Evolutionary conservation across 1,139 yeast genomes (phyloP), one percentile per base, ranked within the genome.

Genomic region (Saccharomycopsis phalli): DNA sequence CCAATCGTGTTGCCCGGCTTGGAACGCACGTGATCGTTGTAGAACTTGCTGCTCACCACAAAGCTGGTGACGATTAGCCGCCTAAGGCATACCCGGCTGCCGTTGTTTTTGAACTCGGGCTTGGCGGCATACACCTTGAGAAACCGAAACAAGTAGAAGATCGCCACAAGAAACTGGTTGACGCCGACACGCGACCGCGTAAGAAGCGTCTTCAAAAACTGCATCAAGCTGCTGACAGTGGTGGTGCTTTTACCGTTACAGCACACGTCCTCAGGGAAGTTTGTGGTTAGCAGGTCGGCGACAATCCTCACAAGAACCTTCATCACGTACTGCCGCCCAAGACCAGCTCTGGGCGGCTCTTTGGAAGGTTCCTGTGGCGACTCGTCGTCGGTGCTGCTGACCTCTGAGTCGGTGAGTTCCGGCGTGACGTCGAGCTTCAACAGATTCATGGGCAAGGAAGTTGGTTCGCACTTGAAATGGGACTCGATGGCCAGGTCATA

Each of bases 221-320:
- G 39, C 26, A 38, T 42, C 21, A 44, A 36, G 21, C 42, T 44
- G 31, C 37, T 42, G 27, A 44, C 26, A 33, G 42, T 44, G 25
- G 38, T 30, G 13, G 38, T 39, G 34, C 42, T 44, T 27, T 31
- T 31, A 23, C 38, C 34, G 28, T 44, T 44, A 30, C 47, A 44
- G 25, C 47, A 44, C 23, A 39, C 43, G 27, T 44, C 47, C 19
- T 42, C 34, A 4, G 47, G 47, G 22, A 44, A 44, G 20, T 44
- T 42, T 20, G 37, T 42, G 25, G 42, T 37, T 14, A 44, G 29
- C 13, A 37, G 28, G 26, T 44, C 42, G 5, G 44, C 31, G 17
- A 41, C 36, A 21, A 44, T 39, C 23, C 47, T 13, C 8, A 44
- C 36, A 31, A 44, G 29, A 21, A 36, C 20, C 21, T 35, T 30